These are phyloP conservation scores for Fusarium protoensiforme DNA, from an alignment of 2,329 filamentous ascomycete species.

Conservation along the genomic window DNA sequence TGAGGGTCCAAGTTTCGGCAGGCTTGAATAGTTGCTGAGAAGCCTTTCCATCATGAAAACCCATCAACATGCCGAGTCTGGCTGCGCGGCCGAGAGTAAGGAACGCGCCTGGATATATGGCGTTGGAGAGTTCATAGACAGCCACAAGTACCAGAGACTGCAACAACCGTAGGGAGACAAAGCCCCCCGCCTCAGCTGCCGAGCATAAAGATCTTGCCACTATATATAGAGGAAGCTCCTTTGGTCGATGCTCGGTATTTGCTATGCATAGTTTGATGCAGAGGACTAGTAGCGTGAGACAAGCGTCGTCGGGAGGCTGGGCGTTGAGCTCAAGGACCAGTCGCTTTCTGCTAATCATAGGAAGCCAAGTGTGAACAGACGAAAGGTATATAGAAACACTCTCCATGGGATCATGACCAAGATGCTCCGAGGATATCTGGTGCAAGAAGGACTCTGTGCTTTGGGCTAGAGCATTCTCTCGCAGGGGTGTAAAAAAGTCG, in stretches of 20 bases:
- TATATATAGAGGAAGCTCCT: conserved; percentile 11
- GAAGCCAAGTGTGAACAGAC: conserved; percentile 24
- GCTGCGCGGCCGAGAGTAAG: conserved; percentile 32
- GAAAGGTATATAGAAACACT: conserved; percentile 17
- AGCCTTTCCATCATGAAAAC: conserved; percentile 10
- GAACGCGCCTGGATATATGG: conserved; percentile 33
- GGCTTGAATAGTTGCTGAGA: conserved; percentile 21
- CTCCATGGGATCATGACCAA: not conserved
- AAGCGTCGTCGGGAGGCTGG: not conserved
- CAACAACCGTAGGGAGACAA: conserved; percentile 23
- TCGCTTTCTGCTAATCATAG: conserved; percentile 31
- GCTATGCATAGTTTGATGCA: conserved; percentile 31
- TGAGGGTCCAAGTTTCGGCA: conserved; percentile 24
- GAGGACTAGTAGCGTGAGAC: conserved; percentile 23
- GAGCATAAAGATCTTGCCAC: conserved; percentile 17
- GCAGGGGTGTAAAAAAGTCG: conserved; percentile 9
- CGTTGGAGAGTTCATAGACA: conserved; percentile 22
- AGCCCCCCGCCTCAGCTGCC: conserved; percentile 12
- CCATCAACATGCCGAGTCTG: conserved; percentile 27
- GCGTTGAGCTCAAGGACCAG: conserved; percentile 1
- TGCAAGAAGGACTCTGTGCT: not conserved
- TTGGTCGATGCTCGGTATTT: not conserved
- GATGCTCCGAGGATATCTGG: not conserved
- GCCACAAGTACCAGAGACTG: conserved; percentile 26
- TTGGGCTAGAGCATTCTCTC: not conserved